Evolutionary conservation across 257 asterid species (phyloP).

Genomic region (Fraxinus excelsior): DNA sequence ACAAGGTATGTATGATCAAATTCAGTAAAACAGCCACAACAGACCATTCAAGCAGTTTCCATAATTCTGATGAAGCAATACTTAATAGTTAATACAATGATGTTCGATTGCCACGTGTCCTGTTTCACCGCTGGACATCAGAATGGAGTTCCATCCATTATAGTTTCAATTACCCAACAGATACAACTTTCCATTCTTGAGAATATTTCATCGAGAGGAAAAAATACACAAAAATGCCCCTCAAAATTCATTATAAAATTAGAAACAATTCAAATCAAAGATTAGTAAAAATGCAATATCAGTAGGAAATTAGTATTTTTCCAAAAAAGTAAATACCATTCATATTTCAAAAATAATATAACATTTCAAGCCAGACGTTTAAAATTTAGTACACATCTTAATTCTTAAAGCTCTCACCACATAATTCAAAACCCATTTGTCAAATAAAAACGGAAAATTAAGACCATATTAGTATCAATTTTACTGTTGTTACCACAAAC

Average conservation of each 20-base stretch:
- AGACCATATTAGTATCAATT: neutral
- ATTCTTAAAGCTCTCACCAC: neutral
- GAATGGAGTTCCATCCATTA: neutral
- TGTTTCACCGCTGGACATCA: neutral
- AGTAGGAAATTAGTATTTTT: neutral
- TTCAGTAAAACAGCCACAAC: neutral
- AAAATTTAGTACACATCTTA: neutral
- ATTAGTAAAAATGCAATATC: neutral
- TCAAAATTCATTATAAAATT: neutral
- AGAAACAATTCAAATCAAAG: neutral
- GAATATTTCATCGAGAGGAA: neutral
- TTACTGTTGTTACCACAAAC: neutral
- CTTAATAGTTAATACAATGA: too few species aligned
- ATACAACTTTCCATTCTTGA: slow-evolving; percentile 6
- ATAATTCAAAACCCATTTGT: neutral
- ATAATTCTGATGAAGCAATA: neutral
- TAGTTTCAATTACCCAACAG: slow-evolving; percentile 14
- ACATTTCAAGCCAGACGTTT: neutral
- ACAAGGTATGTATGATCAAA: neutral
- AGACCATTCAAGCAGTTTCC: neutral
- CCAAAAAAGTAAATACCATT: neutral
- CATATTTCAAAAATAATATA: neutral
- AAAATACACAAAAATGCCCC: neutral
- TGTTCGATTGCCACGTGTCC: neutral
- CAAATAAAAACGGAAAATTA: neutral